Conservation (phyloP, 495 filamentous ascomycete genomes). For the Penicillium ucsense region DNA sequence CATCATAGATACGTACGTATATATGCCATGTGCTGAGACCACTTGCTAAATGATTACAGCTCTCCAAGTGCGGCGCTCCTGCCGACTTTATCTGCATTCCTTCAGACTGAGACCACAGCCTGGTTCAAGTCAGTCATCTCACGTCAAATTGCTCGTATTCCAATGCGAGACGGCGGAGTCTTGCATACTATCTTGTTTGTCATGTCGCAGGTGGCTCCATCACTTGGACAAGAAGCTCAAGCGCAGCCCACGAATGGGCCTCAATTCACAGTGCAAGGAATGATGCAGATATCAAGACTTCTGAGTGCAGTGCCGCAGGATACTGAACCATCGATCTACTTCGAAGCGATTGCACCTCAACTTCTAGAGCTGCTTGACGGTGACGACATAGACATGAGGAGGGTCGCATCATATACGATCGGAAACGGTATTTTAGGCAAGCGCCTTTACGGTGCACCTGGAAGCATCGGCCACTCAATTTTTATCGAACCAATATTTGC, state of each 20-base stretch:
- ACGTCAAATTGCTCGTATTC: slow-evolving; percentile 47
- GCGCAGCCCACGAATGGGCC: slow-evolving; percentile 38
- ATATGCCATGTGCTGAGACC: neutral
- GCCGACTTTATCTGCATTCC: slow-evolving; percentile 35
- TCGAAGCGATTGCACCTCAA: slow-evolving; percentile 54
- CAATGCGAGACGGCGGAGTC: slow-evolving; percentile 57
- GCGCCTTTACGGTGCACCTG: slow-evolving; percentile 56
- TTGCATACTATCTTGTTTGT: slow-evolving; percentile 63
- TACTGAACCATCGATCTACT: slow-evolving; percentile 49
- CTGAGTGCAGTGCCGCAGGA: slow-evolving; percentile 53
- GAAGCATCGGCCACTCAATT: slow-evolving; percentile 57
- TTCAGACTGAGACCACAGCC: slow-evolving; percentile 32
- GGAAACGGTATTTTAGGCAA: slow-evolving; percentile 63
- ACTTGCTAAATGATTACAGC: slow-evolving; percentile 17
- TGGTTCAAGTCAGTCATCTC: slow-evolving; percentile 45
- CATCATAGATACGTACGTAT: slow-evolving; percentile 37
- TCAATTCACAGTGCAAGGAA: slow-evolving; percentile 61
- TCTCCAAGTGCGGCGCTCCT: slow-evolving; percentile 34
- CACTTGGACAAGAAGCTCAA: slow-evolving; percentile 29
- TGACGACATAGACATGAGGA: slow-evolving; percentile 50
- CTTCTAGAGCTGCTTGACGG: slow-evolving; percentile 59
- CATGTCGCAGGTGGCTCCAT: slow-evolving; percentile 45
- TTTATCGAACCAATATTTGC: slow-evolving; percentile 57
- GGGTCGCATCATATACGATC: slow-evolving; percentile 61
- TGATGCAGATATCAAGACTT: slow-evolving; percentile 55